Base-by-base conservation (phyloP, 495 filamentous ascomycete genomes). In the Penicillium parvum region DNA sequence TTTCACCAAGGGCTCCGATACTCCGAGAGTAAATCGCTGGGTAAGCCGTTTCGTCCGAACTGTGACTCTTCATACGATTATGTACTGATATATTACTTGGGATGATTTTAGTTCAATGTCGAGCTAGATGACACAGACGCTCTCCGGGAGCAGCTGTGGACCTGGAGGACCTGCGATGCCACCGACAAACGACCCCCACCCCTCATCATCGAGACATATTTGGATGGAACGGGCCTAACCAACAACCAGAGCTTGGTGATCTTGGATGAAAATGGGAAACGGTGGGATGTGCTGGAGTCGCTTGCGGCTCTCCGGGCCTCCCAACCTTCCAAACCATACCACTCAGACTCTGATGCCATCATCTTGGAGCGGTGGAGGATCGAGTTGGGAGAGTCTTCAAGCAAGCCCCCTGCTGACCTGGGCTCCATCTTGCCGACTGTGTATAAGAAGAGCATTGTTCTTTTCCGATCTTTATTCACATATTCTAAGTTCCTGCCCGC, bases 371-470 rank as follows among this genome's bases (percentile, higher is more conserved):
- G 92, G 32, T 98, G 92, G 92, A 81, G 67, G 37, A 71, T 98
- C 49, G 83, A 91, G 55, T 71, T 97, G 45, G 85, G 80, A 43
- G 67, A 82, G 48, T 61, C 75, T 11, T 61, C 71, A n/a, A 71
- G 73, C 35, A 58, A 68, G 28, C 61, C 72, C 19, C 74, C 81
- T 11, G 50, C 55, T 22, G 86, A 92, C 49, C 77, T 88, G 51
- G 79, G 74, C 23, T 72, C 79, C 21, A 77, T 78, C 14, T 69
- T 96, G 34, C 89, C 92, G 4, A 91, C 87, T 16, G 82, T 92
- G 45, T 98, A 98, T 72, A 98, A 97, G 70, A 89, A 91, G 67
- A 84, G 82, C 53, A 92, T 98, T 47, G 84, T 97, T 41, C 77
- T 97, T 47, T 96, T 97, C 65, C 78, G 94, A 44, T 90, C 89